Base-by-base conservation (phyloP, 768 basidiomycete genomes). In the Termitomyces sp. region DNA sequence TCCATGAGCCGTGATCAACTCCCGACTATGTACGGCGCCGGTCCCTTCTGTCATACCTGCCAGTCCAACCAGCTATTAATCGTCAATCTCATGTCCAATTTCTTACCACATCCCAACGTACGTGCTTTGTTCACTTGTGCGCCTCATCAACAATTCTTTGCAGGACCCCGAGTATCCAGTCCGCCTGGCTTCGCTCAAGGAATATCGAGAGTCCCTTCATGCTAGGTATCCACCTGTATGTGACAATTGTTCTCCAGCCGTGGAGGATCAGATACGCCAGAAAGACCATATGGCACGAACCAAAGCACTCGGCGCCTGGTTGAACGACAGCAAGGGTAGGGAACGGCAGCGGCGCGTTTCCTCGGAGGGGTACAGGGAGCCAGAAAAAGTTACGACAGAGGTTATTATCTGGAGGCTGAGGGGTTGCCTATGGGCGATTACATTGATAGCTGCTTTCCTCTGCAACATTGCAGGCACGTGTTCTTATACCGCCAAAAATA, bases 31-130 rank as follows among this genome's bases (percentile, higher is more conserved):
- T 88, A 87, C 56, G 75, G 81, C 46, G 78, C 76, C 30, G 77
- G 82, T 1, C 81, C 83, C 8, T 95, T 96, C 75, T 98, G 95
- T 72, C 86, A 89, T 65, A 84, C 84, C 7, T 97, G 95, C 70
- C 87, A 89, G 65, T 91, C 92, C n/a, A 98, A 98, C 72, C 95
- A 97, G 68, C 88, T 86, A 77, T 81, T 98, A 41, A 77, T 93
- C 55, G 77, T 91, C 61, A 92, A 94, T 71, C 82, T 98, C 57
- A 75, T 98, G 35, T 90, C 94, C 16, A 94, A 90, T 66, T 98
- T 95, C 71, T 81, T 96, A 0, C 94, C 94, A 10, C 74, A 84
- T 28, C 82, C 85, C n/a, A 81, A 82, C 60, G 93, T 93, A 68
- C 64, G 87, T 77, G 46, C 44, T 12, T 50, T 28, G 61, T 30